A percentile compares a stretch with the other conserved stretches of the same genome.
phyloP scores from a whole-genome alignment of 73 alveolate species.

The Blepharisma japonicum region DNA sequence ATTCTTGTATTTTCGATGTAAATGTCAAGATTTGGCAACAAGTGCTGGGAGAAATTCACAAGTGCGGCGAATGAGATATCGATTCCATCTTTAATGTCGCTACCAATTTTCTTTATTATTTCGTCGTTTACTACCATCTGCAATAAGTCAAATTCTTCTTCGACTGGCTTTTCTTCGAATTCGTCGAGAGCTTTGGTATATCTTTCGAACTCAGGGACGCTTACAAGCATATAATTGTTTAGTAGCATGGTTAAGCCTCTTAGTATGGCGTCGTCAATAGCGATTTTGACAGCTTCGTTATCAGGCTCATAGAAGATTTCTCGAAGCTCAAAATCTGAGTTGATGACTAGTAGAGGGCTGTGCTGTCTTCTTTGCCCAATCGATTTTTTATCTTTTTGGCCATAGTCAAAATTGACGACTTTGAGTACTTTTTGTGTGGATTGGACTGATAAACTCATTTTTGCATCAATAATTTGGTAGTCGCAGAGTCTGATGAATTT shows the following conservation, averaged over 20 bases:
- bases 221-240: conserved; percentile 52
- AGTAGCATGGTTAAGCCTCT: conserved; percentile 56
- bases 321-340: conserved; percentile 28
- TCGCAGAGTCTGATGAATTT: conserved; percentile 91
- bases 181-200: conserved; percentile 51
- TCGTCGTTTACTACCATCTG: conserved; percentile 59
- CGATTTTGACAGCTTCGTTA: conserved; percentile 39
- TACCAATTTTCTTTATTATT: conserved; percentile 45
- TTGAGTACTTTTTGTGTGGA: background rate
- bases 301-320: conserved; percentile 50
- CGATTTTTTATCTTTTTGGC: background rate
- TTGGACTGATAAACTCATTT: conserved; percentile 41
- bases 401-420: background rate
- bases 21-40: conserved; percentile 50
- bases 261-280: conserved; percentile 47
- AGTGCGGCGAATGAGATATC: conserved; percentile 59
- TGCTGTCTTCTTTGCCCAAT: background rate
- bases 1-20: conserved; percentile 56
- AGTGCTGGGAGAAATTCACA: conserved; percentile 42
- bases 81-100: conserved; percentile 46
- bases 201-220: conserved; percentile 56
- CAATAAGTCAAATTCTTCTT: conserved; percentile 62
- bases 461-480: conserved; percentile 86
- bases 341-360: conserved; percentile 54
- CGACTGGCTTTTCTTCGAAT: conserved; percentile 52